Conservation (phyloP, 73 alveolate genomes). For the Uronychia setigera region DNA sequence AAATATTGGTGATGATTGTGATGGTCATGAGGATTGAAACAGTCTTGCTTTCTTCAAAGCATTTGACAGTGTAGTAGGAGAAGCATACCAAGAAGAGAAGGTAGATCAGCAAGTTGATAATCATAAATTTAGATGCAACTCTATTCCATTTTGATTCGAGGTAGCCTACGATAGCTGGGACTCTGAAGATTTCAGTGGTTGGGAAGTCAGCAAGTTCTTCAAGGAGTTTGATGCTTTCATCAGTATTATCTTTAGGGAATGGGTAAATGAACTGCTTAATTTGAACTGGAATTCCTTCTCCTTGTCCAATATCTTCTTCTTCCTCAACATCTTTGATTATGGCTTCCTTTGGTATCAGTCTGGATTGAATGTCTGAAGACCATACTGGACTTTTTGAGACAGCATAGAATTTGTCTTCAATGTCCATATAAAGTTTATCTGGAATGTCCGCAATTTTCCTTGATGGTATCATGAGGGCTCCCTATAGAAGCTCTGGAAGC, state of each 20-base stretch:
- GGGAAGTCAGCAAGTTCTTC: not conserved
- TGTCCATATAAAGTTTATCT: not conserved
- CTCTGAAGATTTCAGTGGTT: not conserved
- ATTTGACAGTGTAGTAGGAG: not conserved
- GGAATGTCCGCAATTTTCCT: not conserved
- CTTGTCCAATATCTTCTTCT: too few relatives aligned
- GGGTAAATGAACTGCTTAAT: not conserved
- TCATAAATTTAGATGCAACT: not conserved
- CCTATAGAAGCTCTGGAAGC: not conserved
- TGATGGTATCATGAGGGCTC: not conserved
- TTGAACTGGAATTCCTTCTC: not conserved
- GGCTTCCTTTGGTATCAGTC: not conserved
- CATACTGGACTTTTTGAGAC: not conserved
- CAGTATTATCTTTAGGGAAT: not conserved
- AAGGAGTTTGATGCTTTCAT: not conserved
- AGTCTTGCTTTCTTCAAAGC: not conserved
- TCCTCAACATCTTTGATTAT: not conserved
- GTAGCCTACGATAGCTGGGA: not conserved
- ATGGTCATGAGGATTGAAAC: not conserved
- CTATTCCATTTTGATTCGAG: not conserved
- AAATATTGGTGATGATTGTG: not conserved
- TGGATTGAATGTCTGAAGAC: not conserved
- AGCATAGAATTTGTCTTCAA: not conserved
- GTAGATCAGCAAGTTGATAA: not conserved
- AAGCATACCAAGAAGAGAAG: not conserved